Evolutionary conservation across 352 stramenopile species (phyloP).

Genomic region (Phytophthora vignae): DNA sequence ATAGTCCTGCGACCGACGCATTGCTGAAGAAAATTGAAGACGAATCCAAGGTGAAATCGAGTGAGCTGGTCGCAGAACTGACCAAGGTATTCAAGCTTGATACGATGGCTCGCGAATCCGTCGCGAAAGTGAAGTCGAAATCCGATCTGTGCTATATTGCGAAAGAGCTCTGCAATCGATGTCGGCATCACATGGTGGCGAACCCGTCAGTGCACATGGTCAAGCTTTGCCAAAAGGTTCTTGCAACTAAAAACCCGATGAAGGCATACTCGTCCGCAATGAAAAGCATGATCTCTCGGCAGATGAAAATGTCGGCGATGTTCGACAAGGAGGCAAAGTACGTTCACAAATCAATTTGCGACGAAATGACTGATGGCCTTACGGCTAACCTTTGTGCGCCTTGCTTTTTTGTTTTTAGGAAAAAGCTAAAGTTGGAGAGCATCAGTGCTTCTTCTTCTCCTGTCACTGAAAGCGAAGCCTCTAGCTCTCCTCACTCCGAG

Average conservation of each 20-base stretch:
- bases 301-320: slow-evolving; percentile 82
- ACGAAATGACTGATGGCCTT: not conserved
- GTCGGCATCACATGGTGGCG: slow-evolving; percentile 80
- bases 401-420: slow-evolving; percentile 45
- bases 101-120: slow-evolving; percentile 76
- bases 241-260: slow-evolving; percentile 77
- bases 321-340: slow-evolving; percentile 82
- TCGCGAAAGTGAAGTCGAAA: slow-evolving; percentile 67
- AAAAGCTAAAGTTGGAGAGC: slow-evolving; percentile 78
- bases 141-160: slow-evolving; percentile 77
- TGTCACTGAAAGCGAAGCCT: slow-evolving; percentile 69
- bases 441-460: slow-evolving; percentile 57
- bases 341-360: slow-evolving; percentile 27
- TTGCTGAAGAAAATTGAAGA: slow-evolving; percentile 70
- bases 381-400: slow-evolving; percentile 28
- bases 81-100: slow-evolving; percentile 82
- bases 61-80: slow-evolving; percentile 67
- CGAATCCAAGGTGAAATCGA: slow-evolving; percentile 61
- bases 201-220: slow-evolving; percentile 88
- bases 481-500: slow-evolving; percentile 69
- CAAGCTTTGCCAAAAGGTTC: slow-evolving; percentile 79
- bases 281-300: slow-evolving; percentile 88
- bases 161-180: slow-evolving; percentile 81
- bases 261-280: slow-evolving; percentile 86
- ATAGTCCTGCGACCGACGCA: slow-evolving; percentile 63